Conservation (phyloP, 192 early-diverging fungal genomes). For the Spinellus fusiger region DNA sequence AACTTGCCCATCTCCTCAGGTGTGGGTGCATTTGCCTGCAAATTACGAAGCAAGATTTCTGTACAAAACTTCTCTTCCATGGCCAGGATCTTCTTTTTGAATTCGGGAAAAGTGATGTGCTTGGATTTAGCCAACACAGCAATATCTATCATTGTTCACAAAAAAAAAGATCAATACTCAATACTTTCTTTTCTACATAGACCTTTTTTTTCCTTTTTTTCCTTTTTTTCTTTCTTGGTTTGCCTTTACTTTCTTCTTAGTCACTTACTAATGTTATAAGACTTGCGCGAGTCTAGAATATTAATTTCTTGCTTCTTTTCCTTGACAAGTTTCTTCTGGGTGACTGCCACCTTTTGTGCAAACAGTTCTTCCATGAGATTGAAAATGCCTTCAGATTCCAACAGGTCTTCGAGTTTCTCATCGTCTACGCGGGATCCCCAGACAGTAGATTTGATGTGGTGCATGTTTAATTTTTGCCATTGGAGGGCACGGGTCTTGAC, state of each 20-base stretch:
- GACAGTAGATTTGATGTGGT: constrained; percentile 21
- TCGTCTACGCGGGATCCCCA: constrained; percentile 16
- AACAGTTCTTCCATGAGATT: constrained; percentile 23
- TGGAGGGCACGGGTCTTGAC: constrained; percentile 26
- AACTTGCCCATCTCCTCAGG: constrained; percentile 71
- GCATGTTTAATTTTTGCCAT: constrained; percentile 28
- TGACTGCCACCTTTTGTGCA: constrained; percentile 25
- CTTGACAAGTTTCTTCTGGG: constrained; percentile 29
- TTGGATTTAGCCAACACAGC: constrained; percentile 47
- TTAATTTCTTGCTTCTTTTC: constrained; percentile 59
- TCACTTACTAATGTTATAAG: constrained; percentile 55
- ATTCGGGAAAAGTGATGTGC: constrained; percentile 60
- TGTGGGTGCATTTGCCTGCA: constrained; percentile 62
- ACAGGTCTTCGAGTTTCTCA: constrained; percentile 2
- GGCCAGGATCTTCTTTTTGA: constrained; percentile 59
- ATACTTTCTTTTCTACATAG: too few species aligned
- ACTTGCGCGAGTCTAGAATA: constrained; percentile 67
- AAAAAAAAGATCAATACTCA: background rate
- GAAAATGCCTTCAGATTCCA: constrained; percentile 28
- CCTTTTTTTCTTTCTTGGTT: too few species aligned
- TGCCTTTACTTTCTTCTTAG: too few species aligned
- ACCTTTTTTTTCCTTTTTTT: too few species aligned
- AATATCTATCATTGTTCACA: constrained; percentile 16
- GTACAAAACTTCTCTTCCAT: constrained; percentile 63
- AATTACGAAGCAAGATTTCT: constrained; percentile 59